Percentiles rank a stretch among this genome's conserved stretches.
These are phyloP conservation scores for Geotrichum europaeum DNA, from an alignment of 1,139 yeast species.

Conservation along the genomic window DNA sequence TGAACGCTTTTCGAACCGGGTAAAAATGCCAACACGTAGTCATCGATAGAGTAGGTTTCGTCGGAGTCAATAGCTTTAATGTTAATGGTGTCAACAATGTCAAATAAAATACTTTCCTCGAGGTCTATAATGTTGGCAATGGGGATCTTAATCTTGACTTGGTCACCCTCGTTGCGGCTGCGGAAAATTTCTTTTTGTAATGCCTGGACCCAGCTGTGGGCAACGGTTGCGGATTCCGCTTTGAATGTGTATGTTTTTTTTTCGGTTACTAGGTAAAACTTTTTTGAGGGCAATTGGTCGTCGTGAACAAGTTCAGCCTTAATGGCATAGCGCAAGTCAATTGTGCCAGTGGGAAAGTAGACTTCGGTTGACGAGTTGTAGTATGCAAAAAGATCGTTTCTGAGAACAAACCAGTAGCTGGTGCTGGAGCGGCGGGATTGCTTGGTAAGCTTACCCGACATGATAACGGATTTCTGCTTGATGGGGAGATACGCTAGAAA, in stretches of 20 bases:
- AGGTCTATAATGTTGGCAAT: conserved; percentile 58
- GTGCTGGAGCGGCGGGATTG: conserved; percentile 27
- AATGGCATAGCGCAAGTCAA: conserved; percentile 62
- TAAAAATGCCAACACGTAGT: conserved; percentile 64
- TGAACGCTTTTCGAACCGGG: conserved; percentile 8
- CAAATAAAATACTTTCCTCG: conserved; percentile 48
- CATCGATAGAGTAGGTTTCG: conserved; percentile 53
- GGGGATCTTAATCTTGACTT: conserved; percentile 75
- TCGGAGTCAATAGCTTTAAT: conserved; percentile 47
- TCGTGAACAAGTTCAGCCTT: conserved; percentile 47
- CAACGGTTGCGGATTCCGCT: conserved; percentile 67
- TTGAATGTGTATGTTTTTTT: conserved; percentile 57
- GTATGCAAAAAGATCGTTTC: conserved; percentile 62
- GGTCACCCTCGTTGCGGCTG: conserved; percentile 61
- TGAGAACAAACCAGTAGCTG: conserved; percentile 73
- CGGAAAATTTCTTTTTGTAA: conserved; percentile 74
- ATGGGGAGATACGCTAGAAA: conserved; percentile 79
- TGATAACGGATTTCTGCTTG: conserved; percentile 38
- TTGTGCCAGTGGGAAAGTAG: conserved; percentile 72
- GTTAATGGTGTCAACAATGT: conserved; percentile 45
- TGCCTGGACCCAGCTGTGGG: conserved; percentile 73
- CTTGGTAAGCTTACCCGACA: conserved; percentile 43
- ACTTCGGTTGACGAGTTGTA: conserved; percentile 68
- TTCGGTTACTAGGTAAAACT: conserved; percentile 42
- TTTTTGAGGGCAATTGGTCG: conserved; percentile 25